Conservation (phyloP, 1,139 yeast species). For the Pichia sp. region DNA sequence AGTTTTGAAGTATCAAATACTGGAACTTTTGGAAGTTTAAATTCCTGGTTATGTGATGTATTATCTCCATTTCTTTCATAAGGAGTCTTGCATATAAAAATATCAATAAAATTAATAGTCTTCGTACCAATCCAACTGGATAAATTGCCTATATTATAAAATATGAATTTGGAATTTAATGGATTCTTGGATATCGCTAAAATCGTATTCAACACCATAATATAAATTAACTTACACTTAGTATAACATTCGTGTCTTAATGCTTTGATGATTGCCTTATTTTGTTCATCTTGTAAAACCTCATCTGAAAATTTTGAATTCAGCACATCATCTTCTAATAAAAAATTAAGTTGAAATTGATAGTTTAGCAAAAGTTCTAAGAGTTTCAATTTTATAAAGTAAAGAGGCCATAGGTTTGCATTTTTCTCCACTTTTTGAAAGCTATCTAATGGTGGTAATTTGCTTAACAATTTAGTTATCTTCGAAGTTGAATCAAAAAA, state of each 20-base stretch:
- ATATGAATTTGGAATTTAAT: background rate
- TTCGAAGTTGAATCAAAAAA: background rate
- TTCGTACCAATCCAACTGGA: conserved; percentile 4
- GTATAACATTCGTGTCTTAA: background rate
- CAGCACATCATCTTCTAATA: background rate
- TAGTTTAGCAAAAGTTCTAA: background rate
- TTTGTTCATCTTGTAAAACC: background rate
- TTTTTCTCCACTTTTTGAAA: background rate
- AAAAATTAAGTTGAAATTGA: background rate
- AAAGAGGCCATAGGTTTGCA: background rate
- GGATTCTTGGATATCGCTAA: background rate
- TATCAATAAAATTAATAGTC: background rate
- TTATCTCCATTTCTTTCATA: too few relatives aligned
- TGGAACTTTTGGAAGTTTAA: background rate
- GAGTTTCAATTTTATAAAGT: background rate
- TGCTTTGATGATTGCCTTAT: background rate
- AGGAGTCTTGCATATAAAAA: too few relatives aligned
- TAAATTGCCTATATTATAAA: background rate
- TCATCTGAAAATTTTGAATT: background rate
- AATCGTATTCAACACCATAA: background rate
- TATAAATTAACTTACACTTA: background rate
- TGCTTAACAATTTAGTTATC: background rate
- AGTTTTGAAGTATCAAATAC: background rate
- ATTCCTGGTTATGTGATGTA: background rate
- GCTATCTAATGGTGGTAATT: conserved; percentile 1